Conservation (phyloP, 805 yeast genomes). For the Helenozyma baotianmanensis region DNA sequence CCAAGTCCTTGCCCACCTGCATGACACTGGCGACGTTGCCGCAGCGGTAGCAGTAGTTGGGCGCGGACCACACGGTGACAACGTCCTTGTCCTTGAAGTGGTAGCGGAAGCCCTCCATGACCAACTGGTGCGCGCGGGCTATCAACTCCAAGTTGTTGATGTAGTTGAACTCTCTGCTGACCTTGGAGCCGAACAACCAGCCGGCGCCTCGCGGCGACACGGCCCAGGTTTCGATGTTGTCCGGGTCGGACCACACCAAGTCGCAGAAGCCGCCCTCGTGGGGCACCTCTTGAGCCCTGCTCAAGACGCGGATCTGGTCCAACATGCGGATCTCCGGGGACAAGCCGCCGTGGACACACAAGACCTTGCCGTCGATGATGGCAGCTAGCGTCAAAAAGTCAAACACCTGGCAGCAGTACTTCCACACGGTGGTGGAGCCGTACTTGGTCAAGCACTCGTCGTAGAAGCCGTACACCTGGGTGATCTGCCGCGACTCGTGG, state of each 20-base stretch:
- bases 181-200: constrained; percentile 93
- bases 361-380: constrained; percentile 86
- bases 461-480: constrained; percentile 98
- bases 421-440: constrained; percentile 94
- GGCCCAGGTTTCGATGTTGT: constrained; percentile 97
- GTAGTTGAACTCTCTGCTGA: constrained; percentile 93
- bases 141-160: constrained; percentile 83
- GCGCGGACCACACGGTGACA: constrained; percentile 98
- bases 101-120: constrained; percentile 96
- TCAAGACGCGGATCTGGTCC: constrained; percentile 90
- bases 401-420: constrained; percentile 92
- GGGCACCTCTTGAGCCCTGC: constrained; percentile 97
- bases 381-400: constrained; percentile 94
- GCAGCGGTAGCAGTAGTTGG: constrained; percentile 94
- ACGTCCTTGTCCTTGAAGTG: constrained; percentile 96
- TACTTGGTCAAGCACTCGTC: constrained; percentile 92
- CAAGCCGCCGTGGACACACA: constrained; percentile 96
- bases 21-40: constrained; percentile 98
- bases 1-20: constrained; percentile 85
- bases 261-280: constrained; percentile 99
- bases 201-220: constrained; percentile 98
- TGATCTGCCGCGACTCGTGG: constrained; percentile 94
- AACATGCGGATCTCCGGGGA: constrained; percentile 97
- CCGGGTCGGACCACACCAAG: constrained; percentile 97
- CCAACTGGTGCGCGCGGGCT: constrained; percentile 96